Conservation (phyloP, 108 stramenopile genomes). For the Stephanodiscus triporus region DNA sequence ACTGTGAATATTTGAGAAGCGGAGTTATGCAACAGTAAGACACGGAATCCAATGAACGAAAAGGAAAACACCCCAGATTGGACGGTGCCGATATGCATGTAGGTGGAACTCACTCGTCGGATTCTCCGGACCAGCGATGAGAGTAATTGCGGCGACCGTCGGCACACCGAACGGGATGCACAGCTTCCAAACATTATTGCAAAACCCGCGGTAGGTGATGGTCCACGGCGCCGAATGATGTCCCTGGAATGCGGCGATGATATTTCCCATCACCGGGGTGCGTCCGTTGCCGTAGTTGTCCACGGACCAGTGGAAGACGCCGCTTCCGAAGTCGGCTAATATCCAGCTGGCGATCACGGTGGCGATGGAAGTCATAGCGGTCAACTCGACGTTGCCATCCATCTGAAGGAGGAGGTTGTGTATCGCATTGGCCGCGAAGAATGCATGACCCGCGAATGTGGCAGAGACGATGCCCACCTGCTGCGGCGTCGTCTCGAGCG, state of each 20-base stretch:
- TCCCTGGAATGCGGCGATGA: slow-evolving; percentile 95
- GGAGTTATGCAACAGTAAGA: not conserved
- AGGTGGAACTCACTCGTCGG: slow-evolving; percentile 36
- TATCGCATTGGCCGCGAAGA: slow-evolving; percentile 49
- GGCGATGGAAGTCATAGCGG: slow-evolving; percentile 36
- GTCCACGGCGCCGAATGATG: slow-evolving; percentile 96
- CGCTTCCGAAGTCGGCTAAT: slow-evolving; percentile 85
- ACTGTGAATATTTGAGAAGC: slow-evolving; percentile 20
- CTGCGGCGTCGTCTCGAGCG: slow-evolving; percentile 66
- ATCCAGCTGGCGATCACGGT: slow-evolving; percentile 59
- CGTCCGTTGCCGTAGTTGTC: slow-evolving; percentile 93
- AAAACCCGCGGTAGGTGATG: slow-evolving; percentile 90
- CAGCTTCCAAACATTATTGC: slow-evolving; percentile 93
- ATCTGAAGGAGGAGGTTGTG: slow-evolving; percentile 30
- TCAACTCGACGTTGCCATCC: slow-evolving; percentile 46
- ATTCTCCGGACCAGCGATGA: slow-evolving; percentile 50
- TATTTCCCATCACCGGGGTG: slow-evolving; percentile 91
- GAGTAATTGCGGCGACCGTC: slow-evolving; percentile 57
- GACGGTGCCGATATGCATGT: not conserved
- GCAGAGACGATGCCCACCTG: slow-evolving; percentile 64
- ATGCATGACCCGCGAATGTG: slow-evolving; percentile 65
- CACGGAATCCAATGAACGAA: not conserved
- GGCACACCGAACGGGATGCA: slow-evolving; percentile 80
- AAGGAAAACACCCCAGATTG: not conserved
- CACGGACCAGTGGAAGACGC: slow-evolving; percentile 93